Base-by-base conservation (phyloP, 2,329 filamentous ascomycete genomes). In the Fusarium hainanense region DNA sequence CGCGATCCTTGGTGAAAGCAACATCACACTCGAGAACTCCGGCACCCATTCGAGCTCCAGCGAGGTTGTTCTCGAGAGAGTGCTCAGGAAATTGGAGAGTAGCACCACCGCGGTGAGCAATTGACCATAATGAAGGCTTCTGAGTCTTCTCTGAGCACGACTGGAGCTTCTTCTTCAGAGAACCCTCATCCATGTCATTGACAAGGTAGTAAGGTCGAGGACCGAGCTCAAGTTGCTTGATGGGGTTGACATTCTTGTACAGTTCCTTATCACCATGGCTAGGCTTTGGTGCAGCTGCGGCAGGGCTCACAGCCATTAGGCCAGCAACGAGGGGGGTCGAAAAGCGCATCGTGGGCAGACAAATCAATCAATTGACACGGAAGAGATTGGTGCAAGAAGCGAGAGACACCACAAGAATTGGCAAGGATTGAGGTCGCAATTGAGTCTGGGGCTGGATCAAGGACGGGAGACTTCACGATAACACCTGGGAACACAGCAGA, bases 1-100 rank as follows among this genome's bases (percentile, higher is more conserved):
- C 79, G 30, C 84, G 83, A 77, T 92, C 89, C 68, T 82, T 84
- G 62, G 89, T 91, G 79, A 92, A 91, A 37, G 87, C 83, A 18
- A 90, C 89, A 76, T 92, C 89, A 77, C 89, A 92, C 79, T 92
- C 89, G 54, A 90, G 84, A 44, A 91, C 83, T 43, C 89, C 89
- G 7, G 89, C 87, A 30, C 89, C 89, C 89, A 90, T 90, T 21
- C 89, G 83, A n/a, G 86, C 85, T 42, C 89, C 89, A 1, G 89
- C 89, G 54, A 87, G 77, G 73, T 86, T 84, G 7, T 87, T 87
- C 77, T 90, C 83, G 47, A 81, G 76, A 32, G 87, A 88, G 78
- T 91, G 87, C 79, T 92, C 89, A 20, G 89, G 89, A 58, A 91
- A 87, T 74, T 88, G 84, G 32, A 92, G 80, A 10, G 88, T 86